A percentile compares a stretch with the other conserved stretches of the same genome.
Evolutionary conservation across 1,284 basidiomycete genomes (phyloP).

Genomic region (Moesziomyces sp.): DNA sequence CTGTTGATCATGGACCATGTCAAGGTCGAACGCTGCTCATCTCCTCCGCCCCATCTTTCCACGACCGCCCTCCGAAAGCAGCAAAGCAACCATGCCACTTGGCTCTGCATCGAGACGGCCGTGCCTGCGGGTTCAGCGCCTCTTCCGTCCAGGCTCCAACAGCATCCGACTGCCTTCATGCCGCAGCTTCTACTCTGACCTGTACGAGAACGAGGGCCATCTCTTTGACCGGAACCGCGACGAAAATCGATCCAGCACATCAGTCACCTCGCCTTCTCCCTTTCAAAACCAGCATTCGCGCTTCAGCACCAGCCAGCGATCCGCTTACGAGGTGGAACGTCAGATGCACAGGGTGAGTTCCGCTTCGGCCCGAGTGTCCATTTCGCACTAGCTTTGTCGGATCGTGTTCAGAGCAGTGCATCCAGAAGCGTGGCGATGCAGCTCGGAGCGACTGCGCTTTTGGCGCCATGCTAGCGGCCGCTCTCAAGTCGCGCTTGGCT

Average conservation of each 20-base stretch:
- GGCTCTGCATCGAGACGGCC: conserved; percentile 7
- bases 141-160: conserved; percentile 6
- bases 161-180: conserved; percentile 7
- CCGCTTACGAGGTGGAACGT: conserved; percentile 36
- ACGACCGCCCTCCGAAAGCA: too few relatives aligned
- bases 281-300: conserved; percentile 14
- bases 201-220: conserved; percentile 47
- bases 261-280: conserved; percentile 5
- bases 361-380: background rate
- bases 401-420: background rate
- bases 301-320: conserved; percentile 24
- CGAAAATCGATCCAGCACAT: conserved; percentile 18
- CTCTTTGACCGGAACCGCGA: conserved; percentile 35
- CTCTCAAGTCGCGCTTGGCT: background rate
- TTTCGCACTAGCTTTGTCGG: background rate
- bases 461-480: too few relatives aligned
- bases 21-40: background rate
- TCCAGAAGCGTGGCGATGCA: background rate
- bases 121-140: conserved; percentile 1
- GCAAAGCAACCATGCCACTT: conserved; percentile 2
- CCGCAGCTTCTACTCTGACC: conserved; percentile 29
- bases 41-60: background rate
- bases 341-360: conserved; percentile 42
- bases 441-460: background rate
- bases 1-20: background rate